Percentiles rank a stretch among this genome's conserved stretches.
Conservation (phyloP, 164 flowering plant species). For the Cinnamomum chago region DNA sequence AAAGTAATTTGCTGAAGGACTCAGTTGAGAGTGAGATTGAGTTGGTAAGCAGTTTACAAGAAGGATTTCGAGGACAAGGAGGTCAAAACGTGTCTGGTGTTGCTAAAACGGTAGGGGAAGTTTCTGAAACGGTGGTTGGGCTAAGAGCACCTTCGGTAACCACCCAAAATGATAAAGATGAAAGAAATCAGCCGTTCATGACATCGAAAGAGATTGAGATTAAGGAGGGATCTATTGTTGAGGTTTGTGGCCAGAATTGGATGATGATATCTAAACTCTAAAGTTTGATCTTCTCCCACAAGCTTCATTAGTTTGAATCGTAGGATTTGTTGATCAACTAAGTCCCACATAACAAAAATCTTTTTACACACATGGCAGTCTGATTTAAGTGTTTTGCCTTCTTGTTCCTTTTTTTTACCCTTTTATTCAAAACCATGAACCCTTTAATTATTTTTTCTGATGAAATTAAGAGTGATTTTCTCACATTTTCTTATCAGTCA, state of each 20-base stretch:
- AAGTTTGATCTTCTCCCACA: not conserved
- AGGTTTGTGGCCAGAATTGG: conserved; percentile 42
- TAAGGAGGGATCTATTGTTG: conserved; percentile 72
- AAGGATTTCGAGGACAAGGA: conserved; percentile 26
- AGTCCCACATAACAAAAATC: not conserved
- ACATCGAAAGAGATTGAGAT: conserved; percentile 30
- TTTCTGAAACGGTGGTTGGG: conserved; percentile 37
- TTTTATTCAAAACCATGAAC: not conserved
- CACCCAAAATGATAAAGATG: conserved; percentile 18
- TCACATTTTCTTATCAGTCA: not conserved
- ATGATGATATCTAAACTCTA: not conserved
- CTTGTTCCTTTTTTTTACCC: not conserved
- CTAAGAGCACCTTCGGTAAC: conserved; percentile 15
- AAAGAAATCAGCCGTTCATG: conserved; percentile 11
- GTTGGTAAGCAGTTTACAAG: conserved; percentile 31
- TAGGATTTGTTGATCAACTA: not conserved
- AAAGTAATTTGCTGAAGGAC: conserved; percentile 20
- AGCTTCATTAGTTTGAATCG: not conserved
- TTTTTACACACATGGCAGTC: not conserved
- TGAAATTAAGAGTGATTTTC: not conserved
- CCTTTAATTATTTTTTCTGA: not conserved
- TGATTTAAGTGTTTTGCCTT: not conserved
- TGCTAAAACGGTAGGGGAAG: conserved; percentile 28
- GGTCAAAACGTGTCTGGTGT: conserved; percentile 27
- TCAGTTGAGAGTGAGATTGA: conserved; percentile 20